Conservation (phyloP, 1,284 basidiomycete genomes). For the Termitomyces sp. region DNA sequence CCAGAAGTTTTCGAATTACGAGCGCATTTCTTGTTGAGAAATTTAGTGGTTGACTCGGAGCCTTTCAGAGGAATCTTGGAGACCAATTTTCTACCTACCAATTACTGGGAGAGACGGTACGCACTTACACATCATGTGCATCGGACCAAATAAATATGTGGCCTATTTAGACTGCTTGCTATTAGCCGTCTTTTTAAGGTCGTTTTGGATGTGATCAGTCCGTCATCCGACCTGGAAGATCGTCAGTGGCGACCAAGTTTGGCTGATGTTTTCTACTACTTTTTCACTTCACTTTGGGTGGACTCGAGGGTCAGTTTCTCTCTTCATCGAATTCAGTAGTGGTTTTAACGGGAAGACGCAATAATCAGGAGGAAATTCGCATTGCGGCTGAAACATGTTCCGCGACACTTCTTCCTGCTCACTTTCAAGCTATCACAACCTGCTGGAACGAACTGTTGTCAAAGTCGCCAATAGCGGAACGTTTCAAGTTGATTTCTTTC, state of each 20-base stretch:
- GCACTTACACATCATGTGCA: neutral
- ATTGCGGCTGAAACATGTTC: slow-evolving; percentile 50
- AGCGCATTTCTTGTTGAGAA: slow-evolving; percentile 49
- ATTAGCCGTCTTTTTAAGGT: slow-evolving; percentile 56
- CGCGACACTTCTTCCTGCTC: slow-evolving; percentile 54
- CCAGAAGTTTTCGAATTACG: slow-evolving; percentile 48
- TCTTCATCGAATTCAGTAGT: neutral
- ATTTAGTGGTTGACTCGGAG: slow-evolving; percentile 57
- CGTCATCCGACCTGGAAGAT: slow-evolving; percentile 54
- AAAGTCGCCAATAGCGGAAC: slow-evolving; percentile 51
- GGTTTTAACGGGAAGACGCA: neutral
- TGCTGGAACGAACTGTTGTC: slow-evolving; percentile 62
- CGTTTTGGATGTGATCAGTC: slow-evolving; percentile 57
- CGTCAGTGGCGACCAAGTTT: slow-evolving; percentile 62
- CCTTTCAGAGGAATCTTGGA: slow-evolving; percentile 50
- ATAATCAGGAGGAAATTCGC: slow-evolving; percentile 58
- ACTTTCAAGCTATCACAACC: slow-evolving; percentile 54
- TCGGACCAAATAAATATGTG: neutral
- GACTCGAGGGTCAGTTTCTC: slow-evolving; percentile 46
- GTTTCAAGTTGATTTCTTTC: slow-evolving; percentile 53
- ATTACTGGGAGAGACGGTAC: slow-evolving; percentile 40
- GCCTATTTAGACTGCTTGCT: slow-evolving; percentile 30
- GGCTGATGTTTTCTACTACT: slow-evolving; percentile 50
- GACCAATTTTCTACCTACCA: slow-evolving; percentile 28
- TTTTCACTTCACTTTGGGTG: slow-evolving; percentile 60